Evolutionary conservation across 768 basidiomycete genomes (phyloP), one percentile per base, ranked within the genome.

Genomic region (Auriscalpium microsporum): DNA sequence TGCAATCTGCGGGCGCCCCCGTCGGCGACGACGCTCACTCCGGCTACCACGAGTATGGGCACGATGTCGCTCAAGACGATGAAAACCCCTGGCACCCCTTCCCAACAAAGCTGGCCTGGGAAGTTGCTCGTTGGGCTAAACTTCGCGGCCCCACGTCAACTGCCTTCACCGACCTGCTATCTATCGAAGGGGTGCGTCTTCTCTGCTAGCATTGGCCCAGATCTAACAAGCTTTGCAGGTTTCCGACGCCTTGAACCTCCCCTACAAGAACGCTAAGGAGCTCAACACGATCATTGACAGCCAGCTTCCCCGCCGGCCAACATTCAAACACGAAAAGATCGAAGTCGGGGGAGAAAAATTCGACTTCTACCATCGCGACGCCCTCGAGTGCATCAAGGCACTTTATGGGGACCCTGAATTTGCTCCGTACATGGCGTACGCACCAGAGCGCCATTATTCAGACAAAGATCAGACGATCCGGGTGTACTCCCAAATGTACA

Each of bases 401-500:
- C 33, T 51, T 4, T 40, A 33, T 40, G 50, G 50, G 11, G 50
- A 51, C 50, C 50, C 34, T 9, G 16, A 36, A 21, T 34, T 51
- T 4, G 11, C 14, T 11, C 16, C 16, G 23, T 23, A 44, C 46
- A 14, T 48, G 16, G 16, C 23, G 3, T 23, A 4, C 23, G 46
- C 46, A 4, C 46, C 21, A 2, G 46, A 48, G 23, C 46, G 46
- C 8, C 46, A 48, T 10, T 48, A 23, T 9, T 2, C 46, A 4
- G 21, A 48, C 8, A 21, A 14, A 11, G 23, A 16, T 9, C 19
- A 40, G 16, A 42, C 11, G 9, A 28, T 47, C 11, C 57, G 60
- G 8, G 28, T 60, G 2, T 56, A 59, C 19, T 51, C 58, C 45
- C 60, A 65, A 45, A 64, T 64, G 61, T 59, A 56, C 52, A 62